These are phyloP conservation scores for Vitis hybrid DNA, from an alignment of 177 flowering plant species.

Conservation along the genomic window DNA sequence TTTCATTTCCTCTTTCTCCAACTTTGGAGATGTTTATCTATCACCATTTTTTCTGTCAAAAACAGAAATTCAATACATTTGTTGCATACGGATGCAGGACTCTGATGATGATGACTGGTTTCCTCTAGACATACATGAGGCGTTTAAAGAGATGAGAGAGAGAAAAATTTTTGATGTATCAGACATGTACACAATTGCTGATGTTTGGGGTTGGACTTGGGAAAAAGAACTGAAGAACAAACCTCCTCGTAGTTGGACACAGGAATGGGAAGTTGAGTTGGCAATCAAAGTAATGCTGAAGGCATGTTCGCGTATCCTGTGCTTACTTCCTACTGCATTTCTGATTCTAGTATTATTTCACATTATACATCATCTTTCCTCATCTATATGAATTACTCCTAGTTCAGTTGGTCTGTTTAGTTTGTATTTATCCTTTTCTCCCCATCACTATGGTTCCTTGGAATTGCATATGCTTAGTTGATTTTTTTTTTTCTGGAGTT, in stretches of 20 bases:
- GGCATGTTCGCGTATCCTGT: constrained; percentile 39
- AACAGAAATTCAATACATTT: neutral
- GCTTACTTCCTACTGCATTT: neutral
- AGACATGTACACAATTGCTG: constrained; percentile 91
- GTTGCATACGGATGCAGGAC: constrained; percentile 46
- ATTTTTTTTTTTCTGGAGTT: too few relatives aligned
- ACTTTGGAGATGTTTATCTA: too few relatives aligned
- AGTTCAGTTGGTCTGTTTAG: neutral
- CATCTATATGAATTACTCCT: neutral
- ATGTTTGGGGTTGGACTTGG: constrained; percentile 99
- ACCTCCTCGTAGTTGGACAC: constrained; percentile 80
- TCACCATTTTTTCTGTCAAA: too few relatives aligned
- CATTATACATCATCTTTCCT: neutral
- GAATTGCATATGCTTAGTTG: too few relatives aligned
- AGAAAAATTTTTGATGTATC: constrained; percentile 79
- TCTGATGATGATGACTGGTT: constrained; percentile 92
- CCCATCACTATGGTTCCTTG: too few relatives aligned
- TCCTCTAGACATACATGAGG: constrained; percentile 79
- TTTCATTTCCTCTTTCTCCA: too few relatives aligned
- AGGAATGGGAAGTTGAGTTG: constrained; percentile 97
- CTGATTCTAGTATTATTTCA: neutral
- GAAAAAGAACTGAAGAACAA: constrained; percentile 74
- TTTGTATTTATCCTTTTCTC: neutral
- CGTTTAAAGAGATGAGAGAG: constrained; percentile 77
- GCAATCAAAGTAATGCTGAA: constrained; percentile 79